Evolutionary conservation across 2,329 filamentous ascomycete genomes (phyloP).

Genomic region (Fusarium circinatum): DNA sequence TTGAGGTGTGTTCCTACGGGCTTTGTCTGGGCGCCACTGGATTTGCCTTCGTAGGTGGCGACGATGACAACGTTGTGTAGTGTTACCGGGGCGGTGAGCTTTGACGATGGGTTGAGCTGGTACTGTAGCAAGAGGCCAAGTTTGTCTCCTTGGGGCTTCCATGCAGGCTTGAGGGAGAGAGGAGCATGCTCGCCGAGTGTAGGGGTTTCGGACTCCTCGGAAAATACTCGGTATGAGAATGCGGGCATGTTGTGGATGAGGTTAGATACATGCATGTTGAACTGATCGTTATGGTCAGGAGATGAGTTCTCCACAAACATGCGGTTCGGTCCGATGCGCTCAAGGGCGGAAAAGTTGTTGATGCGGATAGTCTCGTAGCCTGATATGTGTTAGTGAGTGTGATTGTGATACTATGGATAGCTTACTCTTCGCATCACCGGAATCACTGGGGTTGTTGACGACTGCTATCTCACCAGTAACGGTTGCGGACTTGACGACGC

Average conservation of each 20-base stretch:
- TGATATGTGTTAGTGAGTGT: slow-evolving; percentile 40
- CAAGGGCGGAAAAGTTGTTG: slow-evolving; percentile 87
- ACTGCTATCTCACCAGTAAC: slow-evolving; percentile 91
- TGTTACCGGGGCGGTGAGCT: slow-evolving; percentile 54
- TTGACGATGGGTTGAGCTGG: slow-evolving; percentile 78
- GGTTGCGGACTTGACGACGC: slow-evolving; percentile 74
- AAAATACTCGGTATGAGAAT: slow-evolving; percentile 91
- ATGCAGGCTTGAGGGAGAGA: slow-evolving; percentile 76
- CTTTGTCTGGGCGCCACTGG: slow-evolving; percentile 78
- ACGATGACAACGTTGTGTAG: slow-evolving; percentile 80
- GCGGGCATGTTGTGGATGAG: slow-evolving; percentile 80
- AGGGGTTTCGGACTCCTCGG: slow-evolving; percentile 65
- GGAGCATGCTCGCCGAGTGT: slow-evolving; percentile 70
- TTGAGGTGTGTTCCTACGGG: slow-evolving; percentile 82
- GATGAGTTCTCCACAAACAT: slow-evolving; percentile 81
- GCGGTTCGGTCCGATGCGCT: slow-evolving; percentile 93
- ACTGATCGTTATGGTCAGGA: slow-evolving; percentile 78
- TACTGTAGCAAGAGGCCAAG: slow-evolving; percentile 89
- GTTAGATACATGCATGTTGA: slow-evolving; percentile 77
- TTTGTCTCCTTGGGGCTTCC: slow-evolving; percentile 87
- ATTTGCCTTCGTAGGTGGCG: slow-evolving; percentile 75
- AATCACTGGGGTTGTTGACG: slow-evolving; percentile 72
- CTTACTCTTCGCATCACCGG: slow-evolving; percentile 60
- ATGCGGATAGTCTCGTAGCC: slow-evolving; percentile 77
- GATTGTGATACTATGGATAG: slow-evolving; percentile 9